These are phyloP conservation scores for Colletotrichum sublineola DNA, from an alignment of 2,329 filamentous ascomycete genomes.

Conservation along the genomic window DNA sequence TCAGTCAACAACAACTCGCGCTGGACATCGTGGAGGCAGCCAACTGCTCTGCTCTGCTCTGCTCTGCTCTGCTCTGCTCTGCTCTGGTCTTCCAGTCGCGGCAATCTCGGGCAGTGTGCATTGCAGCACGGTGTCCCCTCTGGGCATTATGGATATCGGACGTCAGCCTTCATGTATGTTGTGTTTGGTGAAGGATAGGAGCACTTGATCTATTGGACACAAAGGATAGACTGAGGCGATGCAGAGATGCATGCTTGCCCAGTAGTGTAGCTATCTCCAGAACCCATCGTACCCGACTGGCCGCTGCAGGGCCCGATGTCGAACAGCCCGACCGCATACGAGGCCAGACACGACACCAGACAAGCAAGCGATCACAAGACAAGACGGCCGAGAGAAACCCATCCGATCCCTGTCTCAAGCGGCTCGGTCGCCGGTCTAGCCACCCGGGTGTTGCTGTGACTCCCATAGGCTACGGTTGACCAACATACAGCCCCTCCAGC, in stretches of 20 bases:
- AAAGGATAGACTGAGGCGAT: not conserved
- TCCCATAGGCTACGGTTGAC: slow-evolving; percentile 30
- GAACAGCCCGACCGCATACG: slow-evolving; percentile 7
- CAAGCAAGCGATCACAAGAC: not conserved
- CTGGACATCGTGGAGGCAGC: not conserved
- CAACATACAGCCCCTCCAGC: not conserved
- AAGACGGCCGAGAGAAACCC: slow-evolving; percentile 3
- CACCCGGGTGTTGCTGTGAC: slow-evolving; percentile 11
- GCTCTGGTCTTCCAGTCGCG: not conserved
- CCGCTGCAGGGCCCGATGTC: slow-evolving; percentile 4
- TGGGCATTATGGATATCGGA: not conserved
- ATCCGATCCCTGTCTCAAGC: slow-evolving; percentile 28
- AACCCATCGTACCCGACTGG: slow-evolving; percentile 4
- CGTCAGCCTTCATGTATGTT: not conserved
- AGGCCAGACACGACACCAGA: slow-evolving; percentile 2
- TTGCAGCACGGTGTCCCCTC: not conserved
- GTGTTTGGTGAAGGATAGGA: not conserved
- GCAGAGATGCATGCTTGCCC: not conserved
- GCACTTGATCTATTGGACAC: not conserved
- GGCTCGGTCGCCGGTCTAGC: slow-evolving; percentile 23
- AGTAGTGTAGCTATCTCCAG: not conserved
- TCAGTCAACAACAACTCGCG: not conserved
- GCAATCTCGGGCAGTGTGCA: not conserved
- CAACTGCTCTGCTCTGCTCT: not conserved
- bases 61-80: not conserved